Conservation (phyloP, 192 early-diverging fungal species). For the Gryganskiella cystojenkinii region DNA sequence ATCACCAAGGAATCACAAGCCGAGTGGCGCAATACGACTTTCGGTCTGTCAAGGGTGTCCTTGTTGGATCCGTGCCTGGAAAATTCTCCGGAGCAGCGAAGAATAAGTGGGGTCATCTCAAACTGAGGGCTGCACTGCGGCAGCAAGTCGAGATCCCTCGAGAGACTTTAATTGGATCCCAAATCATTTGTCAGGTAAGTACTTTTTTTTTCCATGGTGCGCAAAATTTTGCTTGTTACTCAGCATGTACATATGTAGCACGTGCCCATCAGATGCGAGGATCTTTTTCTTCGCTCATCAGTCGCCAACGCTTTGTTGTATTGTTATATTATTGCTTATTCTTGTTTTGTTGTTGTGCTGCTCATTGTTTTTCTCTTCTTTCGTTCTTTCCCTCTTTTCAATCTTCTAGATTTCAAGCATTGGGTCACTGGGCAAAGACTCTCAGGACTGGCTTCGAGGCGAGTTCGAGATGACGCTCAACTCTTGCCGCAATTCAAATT, state of each 20-base stretch:
- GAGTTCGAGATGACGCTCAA: conserved; percentile 63
- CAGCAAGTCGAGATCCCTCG: conserved; percentile 39
- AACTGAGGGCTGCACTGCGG: conserved; percentile 53
- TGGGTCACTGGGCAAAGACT: conserved; percentile 63
- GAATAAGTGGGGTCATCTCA: conserved; percentile 67
- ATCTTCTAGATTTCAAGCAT: conserved; percentile 70
- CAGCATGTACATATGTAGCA: neutral
- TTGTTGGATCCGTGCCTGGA: conserved; percentile 73
- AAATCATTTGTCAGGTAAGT: conserved; percentile 60
- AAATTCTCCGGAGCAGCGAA: conserved; percentile 53
- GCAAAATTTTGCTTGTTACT: neutral
- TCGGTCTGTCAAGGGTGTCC: conserved; percentile 50
- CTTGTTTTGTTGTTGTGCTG: too few relatives aligned
- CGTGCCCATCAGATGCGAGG: neutral
- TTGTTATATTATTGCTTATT: too few relatives aligned
- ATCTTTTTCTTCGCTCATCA: too few relatives aligned
- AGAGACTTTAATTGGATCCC: conserved; percentile 31
- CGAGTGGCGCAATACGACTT: conserved; percentile 64
- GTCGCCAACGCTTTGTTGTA: too few relatives aligned
- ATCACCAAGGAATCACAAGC: conserved; percentile 36
- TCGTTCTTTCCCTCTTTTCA: too few relatives aligned
- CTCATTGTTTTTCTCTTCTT: neutral
- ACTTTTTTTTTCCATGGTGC: too few relatives aligned
- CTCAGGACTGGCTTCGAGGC: conserved; percentile 65
- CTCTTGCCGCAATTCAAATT: conserved; percentile 31